A percentile compares a stretch with the other conserved stretches of the same genome.
Evolutionary conservation across 2,329 filamentous ascomycete genomes (phyloP).

Genomic region (Teratosphaeria zuluensis): DNA sequence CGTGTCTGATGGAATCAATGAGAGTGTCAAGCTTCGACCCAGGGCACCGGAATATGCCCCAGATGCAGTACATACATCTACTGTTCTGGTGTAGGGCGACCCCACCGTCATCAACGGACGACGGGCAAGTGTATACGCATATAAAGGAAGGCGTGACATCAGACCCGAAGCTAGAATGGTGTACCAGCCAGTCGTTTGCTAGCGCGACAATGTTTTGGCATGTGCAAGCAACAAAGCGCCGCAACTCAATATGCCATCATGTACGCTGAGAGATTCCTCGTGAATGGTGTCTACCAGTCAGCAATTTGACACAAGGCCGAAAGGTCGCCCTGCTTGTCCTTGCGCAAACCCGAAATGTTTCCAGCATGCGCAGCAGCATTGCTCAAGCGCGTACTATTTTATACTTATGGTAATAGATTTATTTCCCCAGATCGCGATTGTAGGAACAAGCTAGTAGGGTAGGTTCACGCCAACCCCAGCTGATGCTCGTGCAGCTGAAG

Average conservation of each 20-base stretch:
- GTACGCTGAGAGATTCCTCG: background rate
- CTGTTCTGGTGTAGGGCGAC: background rate
- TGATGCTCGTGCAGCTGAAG: background rate
- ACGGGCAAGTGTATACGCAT: background rate
- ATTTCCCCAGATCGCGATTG: background rate
- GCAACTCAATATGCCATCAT: background rate
- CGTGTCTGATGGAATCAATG: background rate
- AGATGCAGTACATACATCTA: background rate
- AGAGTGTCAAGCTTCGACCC: background rate
- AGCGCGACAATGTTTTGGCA: background rate
- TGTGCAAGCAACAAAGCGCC: too few relatives aligned
- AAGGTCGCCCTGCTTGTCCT: too few relatives aligned
- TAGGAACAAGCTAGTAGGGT: background rate
- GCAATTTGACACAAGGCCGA: too few relatives aligned
- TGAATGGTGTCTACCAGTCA: too few relatives aligned
- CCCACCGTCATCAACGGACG: background rate
- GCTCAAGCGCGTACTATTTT: background rate
- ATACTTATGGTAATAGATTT: background rate
- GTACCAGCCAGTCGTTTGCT: background rate
- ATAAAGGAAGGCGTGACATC: background rate
- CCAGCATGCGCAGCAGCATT: background rate
- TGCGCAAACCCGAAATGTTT: too few relatives aligned
- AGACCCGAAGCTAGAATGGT: background rate
- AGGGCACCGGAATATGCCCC: background rate
- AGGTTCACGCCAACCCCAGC: background rate